Conservation (phyloP, 331 rosid genomes). For the Stylosanthes scabra region DNA sequence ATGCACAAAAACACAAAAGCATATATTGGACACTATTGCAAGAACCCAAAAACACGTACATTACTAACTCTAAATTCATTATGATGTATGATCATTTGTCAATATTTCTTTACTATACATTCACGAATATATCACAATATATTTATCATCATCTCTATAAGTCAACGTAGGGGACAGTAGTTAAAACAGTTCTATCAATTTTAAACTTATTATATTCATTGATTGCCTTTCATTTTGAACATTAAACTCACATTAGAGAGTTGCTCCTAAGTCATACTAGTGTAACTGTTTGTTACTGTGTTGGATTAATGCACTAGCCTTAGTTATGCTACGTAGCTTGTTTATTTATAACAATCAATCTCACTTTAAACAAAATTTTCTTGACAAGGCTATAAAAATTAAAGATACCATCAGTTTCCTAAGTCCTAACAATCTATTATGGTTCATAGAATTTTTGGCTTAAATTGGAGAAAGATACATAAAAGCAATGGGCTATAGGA, state of each 20-base stretch:
- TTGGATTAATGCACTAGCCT: slow-evolving; percentile 7
- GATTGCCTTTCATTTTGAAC: slow-evolving; percentile 25
- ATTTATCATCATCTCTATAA: background rate
- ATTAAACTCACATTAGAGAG: slow-evolving; percentile 26
- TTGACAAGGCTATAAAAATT: background rate
- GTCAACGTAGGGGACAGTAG: background rate
- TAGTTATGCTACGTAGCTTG: slow-evolving; percentile 5
- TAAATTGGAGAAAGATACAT: slow-evolving; percentile 33
- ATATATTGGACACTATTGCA: no score
- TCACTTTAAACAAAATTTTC: slow-evolving; percentile 18
- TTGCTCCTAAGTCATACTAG: background rate
- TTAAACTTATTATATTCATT: slow-evolving; percentile 13
- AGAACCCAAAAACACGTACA: no score
- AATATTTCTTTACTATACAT: no score
- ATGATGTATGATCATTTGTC: no score
- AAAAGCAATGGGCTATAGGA: slow-evolving; percentile 11
- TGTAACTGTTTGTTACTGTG: background rate
- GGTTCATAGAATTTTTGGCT: slow-evolving; percentile 22
- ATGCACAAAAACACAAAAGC: no score
- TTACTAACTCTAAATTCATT: no score
- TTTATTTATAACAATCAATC: background rate
- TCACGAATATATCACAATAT: no score
- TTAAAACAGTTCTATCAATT: background rate
- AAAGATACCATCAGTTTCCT: no score
- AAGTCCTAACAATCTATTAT: slow-evolving; percentile 16